Conservation (phyloP, 306 rosid genomes). For the Vachellia pachyceras region DNA sequence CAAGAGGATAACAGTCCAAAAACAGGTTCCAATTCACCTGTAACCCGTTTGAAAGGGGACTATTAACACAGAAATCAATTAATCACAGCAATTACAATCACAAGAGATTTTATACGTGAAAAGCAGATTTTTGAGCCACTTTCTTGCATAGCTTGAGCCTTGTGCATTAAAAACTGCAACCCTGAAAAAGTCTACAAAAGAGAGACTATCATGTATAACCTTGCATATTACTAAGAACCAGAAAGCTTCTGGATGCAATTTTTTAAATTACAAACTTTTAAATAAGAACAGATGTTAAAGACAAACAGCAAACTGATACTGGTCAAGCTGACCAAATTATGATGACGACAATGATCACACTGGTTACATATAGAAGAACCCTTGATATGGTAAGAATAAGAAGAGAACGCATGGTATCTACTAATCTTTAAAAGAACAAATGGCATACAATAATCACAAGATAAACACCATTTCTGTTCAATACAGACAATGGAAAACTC, state of each 20-base stretch:
- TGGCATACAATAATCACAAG: not conserved
- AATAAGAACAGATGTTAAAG: not conserved
- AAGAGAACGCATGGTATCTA: not conserved
- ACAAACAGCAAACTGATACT: not conserved
- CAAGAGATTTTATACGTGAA: slow-evolving; percentile 54
- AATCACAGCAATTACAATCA: slow-evolving; percentile 1
- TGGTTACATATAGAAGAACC: not conserved
- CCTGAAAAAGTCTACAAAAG: slow-evolving; percentile 77
- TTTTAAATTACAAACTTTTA: not conserved
- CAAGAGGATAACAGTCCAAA: slow-evolving; percentile 62
- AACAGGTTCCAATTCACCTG: slow-evolving; percentile 69
- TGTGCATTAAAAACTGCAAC: slow-evolving; percentile 75
- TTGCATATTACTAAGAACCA: not conserved
- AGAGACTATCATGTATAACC: slow-evolving; percentile 16
- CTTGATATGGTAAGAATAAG: not conserved
- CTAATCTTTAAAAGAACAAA: not conserved
- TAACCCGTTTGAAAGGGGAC: slow-evolving; percentile 36
- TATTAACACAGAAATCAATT: slow-evolving; percentile 24
- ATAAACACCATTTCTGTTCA: not conserved
- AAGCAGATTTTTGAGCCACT: slow-evolving; percentile 64
- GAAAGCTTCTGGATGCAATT: not conserved
- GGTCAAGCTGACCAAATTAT: not conserved
- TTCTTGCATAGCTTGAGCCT: slow-evolving; percentile 63
- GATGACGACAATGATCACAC: not conserved
- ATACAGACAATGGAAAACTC: not conserved